phyloP scores from a whole-genome alignment of 2,329 filamentous ascomycete species.

The Fusarium redolens region DNA sequence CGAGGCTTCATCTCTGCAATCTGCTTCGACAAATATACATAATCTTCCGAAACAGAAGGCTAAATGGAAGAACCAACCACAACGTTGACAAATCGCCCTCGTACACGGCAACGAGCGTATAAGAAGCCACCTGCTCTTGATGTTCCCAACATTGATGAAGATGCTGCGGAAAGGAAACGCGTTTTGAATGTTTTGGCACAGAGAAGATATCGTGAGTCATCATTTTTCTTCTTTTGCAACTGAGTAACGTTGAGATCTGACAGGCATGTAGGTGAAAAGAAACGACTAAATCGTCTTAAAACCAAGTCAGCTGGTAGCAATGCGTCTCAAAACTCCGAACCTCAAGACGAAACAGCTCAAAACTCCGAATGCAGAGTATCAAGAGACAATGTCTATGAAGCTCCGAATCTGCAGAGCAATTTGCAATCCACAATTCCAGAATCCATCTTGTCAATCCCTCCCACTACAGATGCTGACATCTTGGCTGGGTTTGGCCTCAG shows the following conservation, averaged over 20 bases:
- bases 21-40: not conserved
- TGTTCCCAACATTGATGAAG: constrained; percentile 61
- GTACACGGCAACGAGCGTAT: constrained; percentile 54
- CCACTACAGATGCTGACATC: constrained; percentile 23
- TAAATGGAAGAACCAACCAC: constrained; percentile 17
- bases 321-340: not conserved
- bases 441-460: not conserved
- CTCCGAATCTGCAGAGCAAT: not conserved
- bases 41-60: not conserved
- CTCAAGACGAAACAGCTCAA: not conserved
- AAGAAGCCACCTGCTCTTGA: constrained; percentile 55
- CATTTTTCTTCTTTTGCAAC: too few relatives aligned
- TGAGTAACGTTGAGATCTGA: not conserved
- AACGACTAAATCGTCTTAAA: constrained; percentile 46
- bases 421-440: not conserved
- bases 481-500: constrained; percentile 39
- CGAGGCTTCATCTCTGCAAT: not conserved
- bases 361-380: constrained; percentile 1
- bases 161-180: constrained; percentile 64
- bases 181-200: constrained; percentile 66
- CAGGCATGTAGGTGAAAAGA: constrained; percentile 47
- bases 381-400: constrained; percentile 15
- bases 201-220: constrained; percentile 60
- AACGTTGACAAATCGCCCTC: constrained; percentile 37
- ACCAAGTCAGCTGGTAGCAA: constrained; percentile 20